These are phyloP conservation scores for Alternaria solani DNA, from an alignment of 2,329 filamentous ascomycete species.

Conservation along the genomic window DNA sequence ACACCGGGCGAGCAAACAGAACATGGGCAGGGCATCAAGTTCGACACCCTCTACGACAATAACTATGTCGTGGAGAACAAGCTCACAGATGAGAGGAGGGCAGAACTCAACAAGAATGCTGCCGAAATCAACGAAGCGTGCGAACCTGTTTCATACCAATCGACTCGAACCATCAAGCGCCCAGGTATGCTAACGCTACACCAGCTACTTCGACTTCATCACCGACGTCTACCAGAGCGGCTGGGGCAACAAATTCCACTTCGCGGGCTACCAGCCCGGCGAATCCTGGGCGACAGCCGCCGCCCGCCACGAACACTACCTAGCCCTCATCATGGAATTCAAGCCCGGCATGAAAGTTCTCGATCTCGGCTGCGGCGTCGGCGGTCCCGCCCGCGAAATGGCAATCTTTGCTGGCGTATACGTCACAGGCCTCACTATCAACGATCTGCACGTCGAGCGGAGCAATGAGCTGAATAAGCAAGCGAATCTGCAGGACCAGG, in stretches of 20 bases:
- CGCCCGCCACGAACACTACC: neutral
- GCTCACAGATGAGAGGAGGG: neutral
- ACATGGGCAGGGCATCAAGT: neutral
- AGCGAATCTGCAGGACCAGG: neutral
- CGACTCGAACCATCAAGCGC: neutral
- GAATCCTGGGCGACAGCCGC: neutral
- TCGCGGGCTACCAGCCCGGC: neutral
- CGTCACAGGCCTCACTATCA: neutral
- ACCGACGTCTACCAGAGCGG: neutral
- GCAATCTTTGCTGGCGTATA: neutral
- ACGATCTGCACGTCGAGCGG: neutral
- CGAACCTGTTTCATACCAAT: neutral
- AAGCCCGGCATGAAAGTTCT: neutral
- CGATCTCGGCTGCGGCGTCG: neutral
- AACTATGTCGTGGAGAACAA: neutral
- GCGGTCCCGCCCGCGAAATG: neutral
- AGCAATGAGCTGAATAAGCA: neutral
- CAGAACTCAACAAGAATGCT: neutral
- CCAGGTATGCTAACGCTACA: neutral
- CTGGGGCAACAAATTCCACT: neutral
- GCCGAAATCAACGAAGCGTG: neutral
- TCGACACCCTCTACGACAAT: neutral
- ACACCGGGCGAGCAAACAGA: neutral
- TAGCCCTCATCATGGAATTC: neutral
- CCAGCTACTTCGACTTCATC: neutral